These are phyloP conservation scores for Phytophthora kernoviae DNA, from an alignment of 352 stramenopile genomes.

Conservation along the genomic window DNA sequence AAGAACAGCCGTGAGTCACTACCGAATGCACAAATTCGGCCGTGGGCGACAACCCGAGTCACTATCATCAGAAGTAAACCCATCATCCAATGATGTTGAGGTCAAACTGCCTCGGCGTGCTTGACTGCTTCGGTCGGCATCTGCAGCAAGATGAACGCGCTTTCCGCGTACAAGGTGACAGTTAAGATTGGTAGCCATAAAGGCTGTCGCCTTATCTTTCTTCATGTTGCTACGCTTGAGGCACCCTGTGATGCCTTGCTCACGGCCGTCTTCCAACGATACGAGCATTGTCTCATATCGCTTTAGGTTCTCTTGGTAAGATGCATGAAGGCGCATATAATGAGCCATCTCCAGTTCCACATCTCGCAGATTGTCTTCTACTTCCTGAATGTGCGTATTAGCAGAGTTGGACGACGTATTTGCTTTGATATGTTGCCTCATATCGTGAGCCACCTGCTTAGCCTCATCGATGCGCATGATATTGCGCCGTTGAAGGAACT, in stretches of 20 bases:
- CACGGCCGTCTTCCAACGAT: slow-evolving; percentile 77
- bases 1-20: slow-evolving; percentile 79
- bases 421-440: slow-evolving; percentile 57
- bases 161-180: slow-evolving; percentile 78
- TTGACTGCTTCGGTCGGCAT: slow-evolving; percentile 27
- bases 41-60: slow-evolving; percentile 37
- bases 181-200: slow-evolving; percentile 89
- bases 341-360: slow-evolving; percentile 60
- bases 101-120: slow-evolving; percentile 28
- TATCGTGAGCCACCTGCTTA: slow-evolving; percentile 51
- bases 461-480: slow-evolving; percentile 62
- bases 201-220: slow-evolving; percentile 83
- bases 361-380: slow-evolving; percentile 52
- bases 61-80: slow-evolving; percentile 37
- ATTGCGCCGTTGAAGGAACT: slow-evolving; percentile 76
- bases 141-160: slow-evolving; percentile 54
- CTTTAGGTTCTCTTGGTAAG: slow-evolving; percentile 73
- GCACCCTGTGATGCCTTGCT: slow-evolving; percentile 83
- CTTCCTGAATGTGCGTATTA: slow-evolving; percentile 25
- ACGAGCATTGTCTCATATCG: slow-evolving; percentile 66
- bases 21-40: slow-evolving; percentile 71
- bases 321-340: slow-evolving; percentile 62
- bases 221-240: slow-evolving; percentile 88
- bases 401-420: slow-evolving; percentile 12
- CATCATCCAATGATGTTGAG: slow-evolving; percentile 39